Evolutionary conservation across 768 basidiomycete species (phyloP).

Genomic region (Pleurotus tuber-regium): DNA sequence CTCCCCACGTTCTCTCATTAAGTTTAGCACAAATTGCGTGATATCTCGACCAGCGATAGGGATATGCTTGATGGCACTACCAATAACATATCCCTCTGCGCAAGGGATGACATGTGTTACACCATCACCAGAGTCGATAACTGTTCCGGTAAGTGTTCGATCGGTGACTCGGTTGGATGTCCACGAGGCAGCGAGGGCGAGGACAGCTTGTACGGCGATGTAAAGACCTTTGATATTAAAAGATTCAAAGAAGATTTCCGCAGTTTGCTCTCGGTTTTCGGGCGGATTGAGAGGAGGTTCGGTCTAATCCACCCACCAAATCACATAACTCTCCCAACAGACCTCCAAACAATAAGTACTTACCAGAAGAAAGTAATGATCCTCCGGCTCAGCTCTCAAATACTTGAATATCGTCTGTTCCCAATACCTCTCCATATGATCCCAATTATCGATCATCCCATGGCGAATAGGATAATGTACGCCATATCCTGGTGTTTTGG

Average conservation of each 20-base stretch:
- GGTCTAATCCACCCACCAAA: no score
- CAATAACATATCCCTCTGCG: constrained; percentile 98
- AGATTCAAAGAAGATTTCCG: constrained; percentile 99
- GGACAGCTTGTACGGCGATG: constrained; percentile 97
- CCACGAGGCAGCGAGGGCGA: constrained; percentile 98
- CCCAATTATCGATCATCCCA: constrained; percentile 98
- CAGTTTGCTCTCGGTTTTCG: constrained; percentile 98
- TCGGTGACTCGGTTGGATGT: constrained; percentile 86
- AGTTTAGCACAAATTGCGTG: constrained; percentile 91
- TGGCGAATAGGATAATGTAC: constrained; percentile 97
- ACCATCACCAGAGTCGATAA: constrained; percentile 98
- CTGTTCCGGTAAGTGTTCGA: constrained; percentile 93
- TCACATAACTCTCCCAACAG: no score
- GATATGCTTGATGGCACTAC: constrained; percentile 97
- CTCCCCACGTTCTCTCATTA: constrained; percentile 95
- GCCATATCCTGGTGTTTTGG: constrained; percentile 91
- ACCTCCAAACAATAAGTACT: constrained; percentile 34
- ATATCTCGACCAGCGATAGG: constrained; percentile 99
- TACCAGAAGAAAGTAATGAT: constrained; percentile 96
- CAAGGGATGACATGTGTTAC: constrained; percentile 97
- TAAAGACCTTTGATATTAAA: constrained; percentile 99
- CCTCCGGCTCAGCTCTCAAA: constrained; percentile 95
- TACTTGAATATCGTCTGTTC: constrained; percentile 99
- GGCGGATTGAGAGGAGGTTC: constrained; percentile 98
- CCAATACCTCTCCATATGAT: constrained; percentile 99